Percentiles rank a stretch among this genome's conserved stretches.
Conservation (phyloP, 2,329 filamentous ascomycete species). For the Alternaria sp. region DNA sequence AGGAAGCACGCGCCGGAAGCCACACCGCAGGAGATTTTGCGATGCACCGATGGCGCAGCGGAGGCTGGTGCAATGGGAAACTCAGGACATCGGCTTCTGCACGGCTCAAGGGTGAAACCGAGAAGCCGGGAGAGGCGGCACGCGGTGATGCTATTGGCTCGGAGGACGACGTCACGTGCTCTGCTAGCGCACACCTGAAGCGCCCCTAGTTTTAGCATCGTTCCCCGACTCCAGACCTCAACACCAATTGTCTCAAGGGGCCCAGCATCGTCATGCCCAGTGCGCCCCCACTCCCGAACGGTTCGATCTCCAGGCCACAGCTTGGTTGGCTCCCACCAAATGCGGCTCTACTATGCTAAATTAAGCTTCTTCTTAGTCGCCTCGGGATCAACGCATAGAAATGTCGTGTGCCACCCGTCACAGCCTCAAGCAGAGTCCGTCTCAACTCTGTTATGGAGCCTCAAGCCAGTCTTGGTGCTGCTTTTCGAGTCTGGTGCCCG, state of each 20-base stretch:
- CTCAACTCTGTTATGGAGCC: constrained; percentile 40
- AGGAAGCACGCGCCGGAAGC: background rate
- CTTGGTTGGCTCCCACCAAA: constrained; percentile 32
- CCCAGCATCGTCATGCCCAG: constrained; percentile 33
- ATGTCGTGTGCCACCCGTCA: constrained; percentile 34
- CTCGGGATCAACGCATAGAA: constrained; percentile 36
- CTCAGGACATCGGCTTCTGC: constrained; percentile 11
- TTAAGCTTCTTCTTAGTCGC: constrained; percentile 28
- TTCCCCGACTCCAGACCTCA: constrained; percentile 31
- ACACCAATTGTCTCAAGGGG: constrained; percentile 50
- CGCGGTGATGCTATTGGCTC: constrained; percentile 20
- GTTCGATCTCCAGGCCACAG: constrained; percentile 21
- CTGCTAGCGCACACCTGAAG: constrained; percentile 22
- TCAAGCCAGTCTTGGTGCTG: constrained; percentile 36
- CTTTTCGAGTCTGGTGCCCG: constrained; percentile 32
- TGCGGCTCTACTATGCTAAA: constrained; percentile 22
- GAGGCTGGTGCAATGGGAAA: constrained; percentile 15
- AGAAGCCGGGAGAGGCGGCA: constrained; percentile 17
- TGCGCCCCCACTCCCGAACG: constrained; percentile 15
- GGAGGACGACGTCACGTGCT: constrained; percentile 9
- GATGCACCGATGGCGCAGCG: constrained; percentile 2
- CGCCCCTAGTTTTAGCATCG: constrained; percentile 36
- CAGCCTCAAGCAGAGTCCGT: constrained; percentile 41
- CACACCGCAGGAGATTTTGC: background rate
- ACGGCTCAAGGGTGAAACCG: constrained; percentile 24